Base-by-base conservation (phyloP, 108 stramenopile genomes). In the Skeletonema menzelii region DNA sequence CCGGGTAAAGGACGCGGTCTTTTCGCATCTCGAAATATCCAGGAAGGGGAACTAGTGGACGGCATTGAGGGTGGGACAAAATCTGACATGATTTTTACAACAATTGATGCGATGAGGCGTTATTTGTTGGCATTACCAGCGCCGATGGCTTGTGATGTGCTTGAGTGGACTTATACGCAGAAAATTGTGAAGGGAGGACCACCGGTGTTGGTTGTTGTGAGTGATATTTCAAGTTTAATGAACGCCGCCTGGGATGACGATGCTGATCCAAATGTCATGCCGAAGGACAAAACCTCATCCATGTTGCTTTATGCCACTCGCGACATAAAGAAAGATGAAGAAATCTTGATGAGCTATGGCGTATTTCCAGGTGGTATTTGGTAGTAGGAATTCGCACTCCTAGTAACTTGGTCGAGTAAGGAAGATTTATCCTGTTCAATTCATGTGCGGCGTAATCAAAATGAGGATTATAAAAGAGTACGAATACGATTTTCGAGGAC, bases 331-430 rank as follows among this genome's bases (percentile, higher is more conserved):
- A 70, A 83, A 38, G 84, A 79, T 2, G 90, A 91, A 30, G 90
- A 91, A 58, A 27, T 91, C 24, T 79, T 88, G 27, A 67, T 88
- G 66, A 67, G 85, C 72, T 91, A 91, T 76, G 87, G 86, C 10
- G 60, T 70, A 4, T 66, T 46, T 27, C 68, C 55, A 27, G 14
- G 26, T 28, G 58, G 20, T 27, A 5, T 46, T 5, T 46, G 46
- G 46, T 46, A 46, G 6, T 46, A n/a, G n/a, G n/a, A n/a, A n/a
- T n/a, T n/a, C n/a, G n/a, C n/a, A n/a, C n/a, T n/a, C n/a, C n/a
- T n/a, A n/a, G n/a, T n/a, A n/a, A n/a, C n/a, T n/a, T n/a, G n/a
- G n/a, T n/a, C n/a, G n/a, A n/a, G n/a, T n/a, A n/a, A n/a, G n/a
- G n/a, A n/a, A n/a, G n/a, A n/a, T n/a, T n/a, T n/a, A n/a, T n/a